phyloP scores from a whole-genome alignment of 2,329 filamentous ascomycete genomes.

The Aspergillus cejpii region DNA sequence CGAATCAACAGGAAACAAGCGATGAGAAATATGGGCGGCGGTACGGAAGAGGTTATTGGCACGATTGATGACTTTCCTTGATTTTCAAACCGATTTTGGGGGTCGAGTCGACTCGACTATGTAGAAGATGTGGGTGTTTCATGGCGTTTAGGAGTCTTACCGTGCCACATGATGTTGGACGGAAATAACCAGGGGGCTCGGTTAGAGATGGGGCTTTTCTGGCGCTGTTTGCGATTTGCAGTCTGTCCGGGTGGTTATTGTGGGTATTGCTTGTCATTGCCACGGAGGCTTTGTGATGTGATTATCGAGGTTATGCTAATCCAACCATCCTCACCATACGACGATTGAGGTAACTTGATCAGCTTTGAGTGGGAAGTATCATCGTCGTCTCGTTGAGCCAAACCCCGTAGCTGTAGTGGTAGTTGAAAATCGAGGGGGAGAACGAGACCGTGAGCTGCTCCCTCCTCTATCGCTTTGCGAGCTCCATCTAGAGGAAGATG shows the following conservation, averaged over 20 bases:
- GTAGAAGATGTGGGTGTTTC: conserved; percentile 1
- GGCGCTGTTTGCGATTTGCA: background rate
- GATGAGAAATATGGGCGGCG: conserved; percentile 25
- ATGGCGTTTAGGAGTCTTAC: conserved; percentile 3
- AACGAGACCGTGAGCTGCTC: conserved; percentile 28
- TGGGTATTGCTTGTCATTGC: background rate
- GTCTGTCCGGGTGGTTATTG: background rate
- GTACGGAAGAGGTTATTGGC: conserved; percentile 38
- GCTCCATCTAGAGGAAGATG: conserved; percentile 12
- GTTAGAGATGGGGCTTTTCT: too few relatives aligned
- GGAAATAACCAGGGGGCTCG: background rate
- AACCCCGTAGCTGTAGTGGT: conserved; percentile 39
- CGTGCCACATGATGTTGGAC: background rate
- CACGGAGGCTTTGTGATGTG: background rate
- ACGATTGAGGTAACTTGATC: background rate
- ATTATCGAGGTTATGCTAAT: background rate
- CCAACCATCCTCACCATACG: background rate
- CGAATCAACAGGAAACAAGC: conserved; percentile 27
- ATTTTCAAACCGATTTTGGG: conserved; percentile 3
- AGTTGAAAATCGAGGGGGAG: conserved; percentile 31
- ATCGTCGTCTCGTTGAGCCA: conserved; percentile 41
- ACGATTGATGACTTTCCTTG: conserved; percentile 34
- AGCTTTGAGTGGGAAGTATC: conserved; percentile 5
- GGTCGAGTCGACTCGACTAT: background rate
- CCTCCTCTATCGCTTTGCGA: conserved; percentile 26